phyloP scores from a whole-genome alignment of 2,329 filamentous ascomycete species.

The Hypoxylon sp. region DNA sequence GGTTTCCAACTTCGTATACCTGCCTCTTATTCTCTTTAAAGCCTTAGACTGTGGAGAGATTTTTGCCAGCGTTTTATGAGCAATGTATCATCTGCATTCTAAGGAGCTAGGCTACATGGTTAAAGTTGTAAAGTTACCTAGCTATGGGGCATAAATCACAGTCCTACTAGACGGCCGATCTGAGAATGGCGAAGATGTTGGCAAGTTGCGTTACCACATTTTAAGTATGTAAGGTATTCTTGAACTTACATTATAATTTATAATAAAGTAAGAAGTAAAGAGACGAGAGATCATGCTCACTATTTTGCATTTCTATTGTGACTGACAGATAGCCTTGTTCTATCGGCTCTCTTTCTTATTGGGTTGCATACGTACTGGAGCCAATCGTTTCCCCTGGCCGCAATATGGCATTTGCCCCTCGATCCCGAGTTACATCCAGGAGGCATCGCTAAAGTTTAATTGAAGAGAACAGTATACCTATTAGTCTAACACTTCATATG shows the following conservation, averaged over 20 bases:
- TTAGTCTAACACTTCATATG: not conserved
- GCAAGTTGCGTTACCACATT: not conserved
- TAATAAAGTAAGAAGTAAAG: too few species aligned
- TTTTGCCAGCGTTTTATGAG: not conserved
- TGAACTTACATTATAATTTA: too few species aligned
- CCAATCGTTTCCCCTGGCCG: too few species aligned
- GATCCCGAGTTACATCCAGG: not conserved
- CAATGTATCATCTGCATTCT: too few species aligned
- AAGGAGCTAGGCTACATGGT: too few species aligned
- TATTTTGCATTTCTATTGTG: not conserved
- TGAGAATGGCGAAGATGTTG: too few species aligned
- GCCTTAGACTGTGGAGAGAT: not conserved
- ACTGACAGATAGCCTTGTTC: not conserved
- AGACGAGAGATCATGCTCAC: too few species aligned
- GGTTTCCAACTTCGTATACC: not conserved
- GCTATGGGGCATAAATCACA: too few species aligned
- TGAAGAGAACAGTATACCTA: not conserved
- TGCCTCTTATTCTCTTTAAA: not conserved
- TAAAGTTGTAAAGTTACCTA: too few species aligned
- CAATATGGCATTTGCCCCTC: not conserved
- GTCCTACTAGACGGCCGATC: too few species aligned
- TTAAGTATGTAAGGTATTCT: too few species aligned
- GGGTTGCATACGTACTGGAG: too few species aligned
- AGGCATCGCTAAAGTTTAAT: not conserved
- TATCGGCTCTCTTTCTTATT: not conserved